These are phyloP conservation scores for Taiozyma sp. DNA, from an alignment of 1,139 yeast genomes.

Conservation along the genomic window DNA sequence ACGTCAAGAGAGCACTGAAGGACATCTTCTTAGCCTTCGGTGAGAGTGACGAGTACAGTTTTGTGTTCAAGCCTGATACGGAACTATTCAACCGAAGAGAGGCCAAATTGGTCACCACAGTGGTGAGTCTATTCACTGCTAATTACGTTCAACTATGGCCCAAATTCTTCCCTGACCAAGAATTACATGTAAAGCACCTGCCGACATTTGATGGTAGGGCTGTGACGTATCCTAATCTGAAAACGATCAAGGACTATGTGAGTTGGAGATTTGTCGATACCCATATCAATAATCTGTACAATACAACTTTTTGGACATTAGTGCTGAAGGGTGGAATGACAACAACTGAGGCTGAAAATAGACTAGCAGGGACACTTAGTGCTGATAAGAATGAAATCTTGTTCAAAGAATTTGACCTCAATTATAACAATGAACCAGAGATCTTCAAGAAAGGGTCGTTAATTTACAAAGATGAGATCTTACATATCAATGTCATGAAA, in stretches of 20 bases:
- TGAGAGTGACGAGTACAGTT: constrained; percentile 92
- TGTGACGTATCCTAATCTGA: constrained; percentile 69
- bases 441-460: constrained; percentile 85
- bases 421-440: constrained; percentile 87
- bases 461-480: constrained; percentile 45
- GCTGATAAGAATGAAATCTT: constrained; percentile 86
- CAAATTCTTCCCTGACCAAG: constrained; percentile 45
- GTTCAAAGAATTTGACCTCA: constrained; percentile 72
- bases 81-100: constrained; percentile 77
- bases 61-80: constrained; percentile 60
- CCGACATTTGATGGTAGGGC: constrained; percentile 94
- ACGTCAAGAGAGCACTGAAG: constrained; percentile 56
- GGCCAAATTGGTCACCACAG: constrained; percentile 68
- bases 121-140: constrained; percentile 80
- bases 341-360: constrained; percentile 74
- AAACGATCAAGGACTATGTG: constrained; percentile 70
- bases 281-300: constrained; percentile 90
- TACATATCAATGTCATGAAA: constrained; percentile 35
- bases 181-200: constrained; percentile 38
- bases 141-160: constrained; percentile 69
- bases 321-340: constrained; percentile 67
- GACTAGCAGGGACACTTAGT: constrained; percentile 65
- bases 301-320: constrained; percentile 89
- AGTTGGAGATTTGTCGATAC: constrained; percentile 98
- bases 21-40: constrained; percentile 87